phyloP scores from a whole-genome alignment of 2,329 filamentous ascomycete species.

The Diaporthe eres region DNA sequence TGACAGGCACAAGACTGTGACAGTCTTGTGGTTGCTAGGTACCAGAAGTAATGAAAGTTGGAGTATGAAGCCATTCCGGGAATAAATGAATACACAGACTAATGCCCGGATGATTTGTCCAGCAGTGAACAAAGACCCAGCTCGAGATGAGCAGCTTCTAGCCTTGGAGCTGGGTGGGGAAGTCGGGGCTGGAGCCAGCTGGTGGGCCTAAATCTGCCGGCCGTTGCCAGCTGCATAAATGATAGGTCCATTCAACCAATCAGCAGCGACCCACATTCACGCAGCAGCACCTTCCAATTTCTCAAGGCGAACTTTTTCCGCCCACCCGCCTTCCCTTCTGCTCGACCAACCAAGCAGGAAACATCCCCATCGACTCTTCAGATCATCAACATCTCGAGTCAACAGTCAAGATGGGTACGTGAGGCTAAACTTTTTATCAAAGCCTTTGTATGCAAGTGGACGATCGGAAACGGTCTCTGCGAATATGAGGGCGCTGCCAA shows the following conservation, averaged over 20 bases:
- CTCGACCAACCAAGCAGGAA: slow-evolving; percentile 52
- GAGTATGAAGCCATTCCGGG: not conserved
- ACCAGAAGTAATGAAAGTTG: not conserved
- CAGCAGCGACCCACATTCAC: slow-evolving; percentile 37
- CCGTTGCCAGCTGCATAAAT: slow-evolving; percentile 32
- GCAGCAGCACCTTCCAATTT: slow-evolving; percentile 37
- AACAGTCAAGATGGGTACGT: slow-evolving; percentile 74
- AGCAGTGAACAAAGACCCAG: not conserved
- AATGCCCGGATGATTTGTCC: not conserved
- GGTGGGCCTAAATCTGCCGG: not conserved
- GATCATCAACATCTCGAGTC: slow-evolving; percentile 52
- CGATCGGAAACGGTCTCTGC: slow-evolving; percentile 41
- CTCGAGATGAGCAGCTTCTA: not conserved
- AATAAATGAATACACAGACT: not conserved
- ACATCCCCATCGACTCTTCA: slow-evolving; percentile 56
- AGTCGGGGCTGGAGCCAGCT: not conserved
- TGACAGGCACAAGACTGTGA: not conserved
- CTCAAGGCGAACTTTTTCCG: slow-evolving; percentile 39
- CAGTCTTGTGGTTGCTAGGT: not conserved
- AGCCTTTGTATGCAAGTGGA: slow-evolving; percentile 68
- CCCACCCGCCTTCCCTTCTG: slow-evolving; percentile 43
- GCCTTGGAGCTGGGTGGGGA: too few relatives aligned
- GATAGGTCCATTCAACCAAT: slow-evolving; percentile 30
- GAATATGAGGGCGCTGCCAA: slow-evolving; percentile 42
- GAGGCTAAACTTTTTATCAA: slow-evolving; percentile 54